Evolutionary conservation across 208 protist species (phyloP).

Genomic region (Trypanosoma brucei): DNA sequence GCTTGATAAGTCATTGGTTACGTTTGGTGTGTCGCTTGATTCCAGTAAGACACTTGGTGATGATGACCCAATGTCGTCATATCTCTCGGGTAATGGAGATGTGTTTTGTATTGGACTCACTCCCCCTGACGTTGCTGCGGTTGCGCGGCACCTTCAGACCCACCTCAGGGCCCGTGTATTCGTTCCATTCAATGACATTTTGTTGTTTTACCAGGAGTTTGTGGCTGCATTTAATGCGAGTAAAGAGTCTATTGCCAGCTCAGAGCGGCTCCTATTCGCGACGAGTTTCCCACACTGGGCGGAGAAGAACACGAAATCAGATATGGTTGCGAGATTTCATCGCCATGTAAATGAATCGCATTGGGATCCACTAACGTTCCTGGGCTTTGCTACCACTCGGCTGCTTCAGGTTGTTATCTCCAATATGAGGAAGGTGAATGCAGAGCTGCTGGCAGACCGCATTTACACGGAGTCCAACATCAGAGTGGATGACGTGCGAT

Average conservation of each 20-base stretch:
- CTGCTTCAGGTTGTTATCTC: background rate
- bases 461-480: slow-evolving; percentile 4
- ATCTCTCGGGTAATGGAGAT: background rate
- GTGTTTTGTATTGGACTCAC: slow-evolving; percentile 1
- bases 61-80: background rate
- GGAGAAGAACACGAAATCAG: background rate
- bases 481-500: slow-evolving; percentile 13
- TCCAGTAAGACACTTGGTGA: background rate
- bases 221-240: background rate
- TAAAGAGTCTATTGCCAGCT: background rate
- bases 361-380: background rate
- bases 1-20: background rate
- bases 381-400: slow-evolving; percentile 1
- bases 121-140: background rate
- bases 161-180: background rate
- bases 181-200: background rate
- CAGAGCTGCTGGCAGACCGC: background rate
- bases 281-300: slow-evolving; percentile 3
- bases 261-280: background rate
- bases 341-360: background rate
- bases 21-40: background rate
- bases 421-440: background rate
- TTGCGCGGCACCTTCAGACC: background rate
- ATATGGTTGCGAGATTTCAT: background rate
- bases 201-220: background rate